Conservation (phyloP, 495 filamentous ascomycete species). For the Annulohypoxylon bovei region DNA sequence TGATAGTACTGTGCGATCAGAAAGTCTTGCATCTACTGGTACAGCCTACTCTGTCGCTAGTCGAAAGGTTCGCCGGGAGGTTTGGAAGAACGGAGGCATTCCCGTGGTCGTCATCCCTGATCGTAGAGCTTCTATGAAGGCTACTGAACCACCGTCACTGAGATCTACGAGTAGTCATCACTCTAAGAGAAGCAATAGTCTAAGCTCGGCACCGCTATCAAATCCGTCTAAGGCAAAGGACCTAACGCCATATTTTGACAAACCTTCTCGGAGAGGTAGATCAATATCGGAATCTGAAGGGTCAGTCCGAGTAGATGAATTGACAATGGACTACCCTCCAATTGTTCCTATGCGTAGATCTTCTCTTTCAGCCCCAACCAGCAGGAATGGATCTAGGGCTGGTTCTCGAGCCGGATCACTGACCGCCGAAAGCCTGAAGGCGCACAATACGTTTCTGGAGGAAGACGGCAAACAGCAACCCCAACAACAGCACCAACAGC, state of each 20-base stretch:
- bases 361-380: constrained; percentile 77
- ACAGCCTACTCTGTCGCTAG: constrained; percentile 66
- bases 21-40: constrained; percentile 68
- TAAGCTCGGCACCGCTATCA: constrained; percentile 54
- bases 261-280: constrained; percentile 51
- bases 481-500: constrained; percentile 42
- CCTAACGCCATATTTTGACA: constrained; percentile 47
- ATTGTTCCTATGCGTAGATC: constrained; percentile 69
- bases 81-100: constrained; percentile 64
- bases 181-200: constrained; percentile 57
- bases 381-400: constrained; percentile 70
- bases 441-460: constrained; percentile 60
- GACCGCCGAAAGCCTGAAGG: constrained; percentile 71
- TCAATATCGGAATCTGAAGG: constrained; percentile 59
- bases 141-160: constrained; percentile 59
- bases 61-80: constrained; percentile 64
- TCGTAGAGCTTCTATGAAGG: constrained; percentile 70
- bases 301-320: constrained; percentile 55
- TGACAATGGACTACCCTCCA: constrained; percentile 69
- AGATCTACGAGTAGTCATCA: constrained; percentile 63
- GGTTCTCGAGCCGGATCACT: constrained; percentile 64
- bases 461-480: constrained; percentile 45
- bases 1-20: constrained; percentile 54
- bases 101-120: constrained; percentile 79
- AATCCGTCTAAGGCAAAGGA: constrained; percentile 48